Conservation (phyloP, 2,329 filamentous ascomycete species). For the Venturia nashicola region DNA sequence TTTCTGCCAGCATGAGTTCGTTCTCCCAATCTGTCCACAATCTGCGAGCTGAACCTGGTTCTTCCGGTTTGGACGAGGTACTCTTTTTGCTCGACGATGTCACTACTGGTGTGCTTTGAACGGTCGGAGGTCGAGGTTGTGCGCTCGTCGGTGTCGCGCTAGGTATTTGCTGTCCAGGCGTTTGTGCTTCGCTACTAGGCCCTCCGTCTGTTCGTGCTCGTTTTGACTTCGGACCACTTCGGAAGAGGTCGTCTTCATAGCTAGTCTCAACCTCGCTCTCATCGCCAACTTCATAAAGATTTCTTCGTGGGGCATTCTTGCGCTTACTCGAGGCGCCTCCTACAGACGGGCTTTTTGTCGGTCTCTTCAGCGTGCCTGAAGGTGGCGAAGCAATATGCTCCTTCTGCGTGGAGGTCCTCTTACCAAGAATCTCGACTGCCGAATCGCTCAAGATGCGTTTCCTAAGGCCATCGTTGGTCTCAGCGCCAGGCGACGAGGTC, state of each 20-base stretch:
- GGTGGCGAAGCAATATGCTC: not conserved
- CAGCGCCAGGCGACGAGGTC: not conserved
- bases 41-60: not conserved
- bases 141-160: not conserved
- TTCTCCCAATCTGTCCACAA: slow-evolving; percentile 1
- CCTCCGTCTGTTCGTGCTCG: not conserved
- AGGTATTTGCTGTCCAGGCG: not conserved
- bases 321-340: not conserved
- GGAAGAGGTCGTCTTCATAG: not conserved
- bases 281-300: not conserved
- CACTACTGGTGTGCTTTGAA: not conserved
- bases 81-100: not conserved
- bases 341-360: not conserved
- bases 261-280: not conserved
- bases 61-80: not conserved
- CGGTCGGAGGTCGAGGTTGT: not conserved
- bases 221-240: not conserved
- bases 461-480: not conserved
- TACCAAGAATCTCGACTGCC: not conserved
- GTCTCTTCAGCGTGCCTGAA: not conserved
- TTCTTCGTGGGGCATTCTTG: not conserved
- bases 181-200: not conserved
- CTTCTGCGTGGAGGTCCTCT: not conserved
- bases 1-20: not conserved
- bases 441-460: not conserved